Evolutionary conservation across 108 stramenopile genomes (phyloP).

Genomic region (Licmophora abbreviata): DNA sequence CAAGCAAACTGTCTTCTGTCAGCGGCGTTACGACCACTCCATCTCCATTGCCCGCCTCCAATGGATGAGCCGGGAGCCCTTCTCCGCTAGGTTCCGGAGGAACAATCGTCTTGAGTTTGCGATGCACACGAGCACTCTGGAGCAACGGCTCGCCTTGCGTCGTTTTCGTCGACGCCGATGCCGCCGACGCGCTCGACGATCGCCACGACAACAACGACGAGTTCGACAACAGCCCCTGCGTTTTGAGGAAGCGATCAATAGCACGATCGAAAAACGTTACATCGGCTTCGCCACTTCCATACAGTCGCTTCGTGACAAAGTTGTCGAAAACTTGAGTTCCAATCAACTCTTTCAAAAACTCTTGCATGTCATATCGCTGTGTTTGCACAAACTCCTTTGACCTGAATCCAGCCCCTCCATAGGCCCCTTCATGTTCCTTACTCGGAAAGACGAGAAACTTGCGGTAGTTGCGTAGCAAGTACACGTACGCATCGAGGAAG

Average conservation of each 20-base stretch:
- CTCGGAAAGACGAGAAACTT: slow-evolving; percentile 77
- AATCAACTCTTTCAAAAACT: slow-evolving; percentile 63
- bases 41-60: slow-evolving; percentile 14
- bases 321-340: slow-evolving; percentile 81
- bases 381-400: slow-evolving; percentile 57
- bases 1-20: background rate
- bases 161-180: background rate
- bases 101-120: slow-evolving; percentile 76
- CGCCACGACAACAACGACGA: slow-evolving; percentile 29
- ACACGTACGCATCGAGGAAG: slow-evolving; percentile 72
- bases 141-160: slow-evolving; percentile 53
- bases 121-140: slow-evolving; percentile 65
- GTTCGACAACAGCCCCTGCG: slow-evolving; percentile 51
- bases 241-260: slow-evolving; percentile 69
- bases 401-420: slow-evolving; percentile 74
- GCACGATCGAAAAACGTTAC: slow-evolving; percentile 77
- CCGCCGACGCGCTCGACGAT: background rate
- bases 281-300: slow-evolving; percentile 75
- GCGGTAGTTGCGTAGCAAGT: slow-evolving; percentile 73
- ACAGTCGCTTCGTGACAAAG: slow-evolving; percentile 77
- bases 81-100: slow-evolving; percentile 69
- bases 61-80: slow-evolving; percentile 20
- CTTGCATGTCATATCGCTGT: slow-evolving; percentile 54
- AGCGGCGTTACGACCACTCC: slow-evolving; percentile 7
- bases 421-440: slow-evolving; percentile 68